Evolutionary conservation across 108 stramenopile species (phyloP).

Genomic region (Fistulifera pelliculosa): DNA sequence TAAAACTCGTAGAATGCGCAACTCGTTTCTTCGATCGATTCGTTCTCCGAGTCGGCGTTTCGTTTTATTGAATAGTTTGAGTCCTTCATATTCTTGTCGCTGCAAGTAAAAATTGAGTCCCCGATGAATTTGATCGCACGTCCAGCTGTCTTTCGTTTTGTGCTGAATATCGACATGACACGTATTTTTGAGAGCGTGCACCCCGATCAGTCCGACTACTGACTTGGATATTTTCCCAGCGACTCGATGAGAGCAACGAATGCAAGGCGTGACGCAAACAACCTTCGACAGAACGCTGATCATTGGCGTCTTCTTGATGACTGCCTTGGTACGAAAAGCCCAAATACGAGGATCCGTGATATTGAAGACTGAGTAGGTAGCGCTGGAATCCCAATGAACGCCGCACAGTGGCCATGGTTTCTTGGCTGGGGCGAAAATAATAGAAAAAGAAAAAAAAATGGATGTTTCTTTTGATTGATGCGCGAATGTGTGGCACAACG

Average conservation of each 20-base stretch:
- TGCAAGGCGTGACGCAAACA: conserved; percentile 52
- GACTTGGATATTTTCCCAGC: conserved; percentile 47
- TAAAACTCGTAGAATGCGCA: conserved; percentile 20
- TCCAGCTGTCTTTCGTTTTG: background rate
- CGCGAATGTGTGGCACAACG: too few relatives aligned
- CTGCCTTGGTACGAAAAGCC: conserved; percentile 60
- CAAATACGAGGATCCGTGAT: conserved; percentile 55
- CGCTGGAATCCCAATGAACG: conserved; percentile 34
- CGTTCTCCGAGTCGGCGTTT: background rate
- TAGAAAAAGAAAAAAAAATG: too few relatives aligned
- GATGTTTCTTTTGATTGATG: too few relatives aligned
- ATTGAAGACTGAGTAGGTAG: conserved; percentile 65
- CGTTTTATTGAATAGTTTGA: background rate
- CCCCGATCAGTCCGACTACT: conserved; percentile 75
- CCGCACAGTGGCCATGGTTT: background rate
- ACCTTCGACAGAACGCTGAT: conserved; percentile 59
- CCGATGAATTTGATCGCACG: background rate
- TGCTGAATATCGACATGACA: conserved; percentile 72
- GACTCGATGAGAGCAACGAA: conserved; percentile 14
- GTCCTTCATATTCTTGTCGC: conserved; percentile 16
- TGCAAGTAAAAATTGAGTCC: conserved; percentile 7
- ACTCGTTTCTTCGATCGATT: conserved; percentile 9
- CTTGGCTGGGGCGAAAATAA: background rate
- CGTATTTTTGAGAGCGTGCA: conserved; percentile 81
- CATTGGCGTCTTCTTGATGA: conserved; percentile 46